Base-by-base conservation (phyloP, 306 rosid genomes). In the peach (Prunus persica) region DNA sequence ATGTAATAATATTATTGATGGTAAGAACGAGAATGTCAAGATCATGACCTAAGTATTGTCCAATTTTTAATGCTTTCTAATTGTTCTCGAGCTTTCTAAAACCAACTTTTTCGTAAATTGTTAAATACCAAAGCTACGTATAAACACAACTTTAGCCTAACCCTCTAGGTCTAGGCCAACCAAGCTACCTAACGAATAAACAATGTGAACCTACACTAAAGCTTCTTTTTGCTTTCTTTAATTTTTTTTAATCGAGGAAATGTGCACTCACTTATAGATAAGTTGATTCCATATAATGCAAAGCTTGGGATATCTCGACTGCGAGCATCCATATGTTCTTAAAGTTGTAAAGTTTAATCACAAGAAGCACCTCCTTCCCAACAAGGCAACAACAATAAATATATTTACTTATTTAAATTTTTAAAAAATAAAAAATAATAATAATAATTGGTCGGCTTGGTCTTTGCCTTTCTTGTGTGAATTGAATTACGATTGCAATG, bases 381-480 rank as follows among this genome's bases (percentile, higher is more conserved):
- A 24, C 64, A 58, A 49, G 52, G 52, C 16, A 11, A 24, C 32
- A 24, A 5, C 34, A 13, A 58, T 15, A 58, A 58, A 24, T 58
- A 7, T 8, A 11, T 10, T 20, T 56, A 56, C 28, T 4, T 56
- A 3, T 3, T 55, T n/a, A 9, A 55, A 5, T 2, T 11, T 11
- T 7, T 55, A 8, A 19, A 19, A 19, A 18, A 54, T 54, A 5
- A 5, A 34, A 34, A 6, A 55, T 0, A 55, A n/a, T 49, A 56
- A 20, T 38, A 56, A 19, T 11, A 11, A 34, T 60, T 6, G 64
- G 50, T 71, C 65, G 32, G 58, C 41, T 71, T 71, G 75, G 43
- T 49, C 51, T 49, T 69, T 15, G 45, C 45, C 24, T 52, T 71
- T 32, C 57, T 71, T 52, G 24, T 71, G 74, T 52, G 74, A 28